Evolutionary conservation across 768 basidiomycete genomes (phyloP).

Genomic region (Amanita brunnescens): DNA sequence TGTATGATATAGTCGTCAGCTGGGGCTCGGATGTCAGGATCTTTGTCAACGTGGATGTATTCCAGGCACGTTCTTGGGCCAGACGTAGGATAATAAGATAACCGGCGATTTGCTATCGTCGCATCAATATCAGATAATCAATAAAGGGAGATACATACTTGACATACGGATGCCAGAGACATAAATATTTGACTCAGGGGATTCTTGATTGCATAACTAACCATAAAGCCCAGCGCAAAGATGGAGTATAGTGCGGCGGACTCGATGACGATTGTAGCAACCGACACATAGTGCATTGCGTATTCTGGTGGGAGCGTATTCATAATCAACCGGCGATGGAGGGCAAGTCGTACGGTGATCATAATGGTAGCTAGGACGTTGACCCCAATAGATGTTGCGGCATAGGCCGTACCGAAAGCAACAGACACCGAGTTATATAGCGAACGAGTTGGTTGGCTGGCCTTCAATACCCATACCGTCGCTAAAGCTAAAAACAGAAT

Average conservation of each 20-base stretch:
- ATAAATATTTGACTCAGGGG: constrained; percentile 34
- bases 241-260: constrained; percentile 36
- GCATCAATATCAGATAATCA: constrained; percentile 10
- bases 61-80: constrained; percentile 37
- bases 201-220: constrained; percentile 30
- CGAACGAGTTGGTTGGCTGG: constrained; percentile 31
- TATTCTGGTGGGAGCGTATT: constrained; percentile 25
- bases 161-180: constrained; percentile 23
- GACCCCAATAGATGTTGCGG: constrained; percentile 23
- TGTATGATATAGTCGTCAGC: not conserved
- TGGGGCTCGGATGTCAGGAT: not conserved
- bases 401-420: constrained; percentile 23
- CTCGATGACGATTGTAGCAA: constrained; percentile 27
- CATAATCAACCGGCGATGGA: constrained; percentile 22
- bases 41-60: not conserved
- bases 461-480: constrained; percentile 33
- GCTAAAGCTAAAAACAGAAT: constrained; percentile 24
- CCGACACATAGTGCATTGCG: constrained; percentile 21
- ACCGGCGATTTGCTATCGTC: constrained; percentile 32
- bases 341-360: constrained; percentile 21
- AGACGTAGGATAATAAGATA: constrained; percentile 42
- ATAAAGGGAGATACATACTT: constrained; percentile 19
- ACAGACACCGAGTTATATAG: constrained; percentile 27
- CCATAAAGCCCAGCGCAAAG: constrained; percentile 30
- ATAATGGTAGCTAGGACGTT: constrained; percentile 31